Conservation (phyloP, 495 filamentous ascomycete genomes). For the Aspergillus ostianus region DNA sequence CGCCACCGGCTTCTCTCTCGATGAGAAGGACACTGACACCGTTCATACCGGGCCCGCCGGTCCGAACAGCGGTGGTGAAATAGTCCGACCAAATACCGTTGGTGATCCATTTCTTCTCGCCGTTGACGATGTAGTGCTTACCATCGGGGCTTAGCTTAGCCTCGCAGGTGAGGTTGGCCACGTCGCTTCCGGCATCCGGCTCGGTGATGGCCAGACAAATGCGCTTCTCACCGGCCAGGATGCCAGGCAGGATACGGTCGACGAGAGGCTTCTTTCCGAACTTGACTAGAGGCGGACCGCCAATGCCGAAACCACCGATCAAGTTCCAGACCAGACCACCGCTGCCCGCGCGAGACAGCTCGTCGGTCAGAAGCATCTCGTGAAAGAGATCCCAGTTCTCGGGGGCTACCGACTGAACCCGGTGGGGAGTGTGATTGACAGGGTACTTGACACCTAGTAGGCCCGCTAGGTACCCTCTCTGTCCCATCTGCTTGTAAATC, state of each 20-base stretch:
- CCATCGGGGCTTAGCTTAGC: constrained; percentile 90
- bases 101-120: constrained; percentile 99
- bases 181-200: constrained; percentile 80
- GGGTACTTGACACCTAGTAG: constrained; percentile 80
- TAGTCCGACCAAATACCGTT: constrained; percentile 97
- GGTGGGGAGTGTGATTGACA: constrained; percentile 63
- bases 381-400: constrained; percentile 99
- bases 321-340: constrained; percentile 99
- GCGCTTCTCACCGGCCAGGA: constrained; percentile 88
- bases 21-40: constrained; percentile 89
- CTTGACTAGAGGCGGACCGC: constrained; percentile 85
- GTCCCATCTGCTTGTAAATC: constrained; percentile 95
- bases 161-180: constrained; percentile 92
- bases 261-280: constrained; percentile 88
- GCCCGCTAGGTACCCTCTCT: constrained; percentile 87
- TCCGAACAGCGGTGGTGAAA: constrained; percentile 95
- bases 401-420: constrained; percentile 70
- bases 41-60: constrained; percentile 81
- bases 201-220: constrained; percentile 90
- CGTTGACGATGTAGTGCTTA: constrained; percentile 99
- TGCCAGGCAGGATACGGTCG: constrained; percentile 78
- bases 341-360: constrained; percentile 81
- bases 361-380: constrained; percentile 91
- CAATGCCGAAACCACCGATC: constrained; percentile 92
- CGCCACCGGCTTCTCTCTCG: constrained; percentile 73